Conservation (phyloP, 805 yeast genomes). For the Isabelozyma rhagii region DNA sequence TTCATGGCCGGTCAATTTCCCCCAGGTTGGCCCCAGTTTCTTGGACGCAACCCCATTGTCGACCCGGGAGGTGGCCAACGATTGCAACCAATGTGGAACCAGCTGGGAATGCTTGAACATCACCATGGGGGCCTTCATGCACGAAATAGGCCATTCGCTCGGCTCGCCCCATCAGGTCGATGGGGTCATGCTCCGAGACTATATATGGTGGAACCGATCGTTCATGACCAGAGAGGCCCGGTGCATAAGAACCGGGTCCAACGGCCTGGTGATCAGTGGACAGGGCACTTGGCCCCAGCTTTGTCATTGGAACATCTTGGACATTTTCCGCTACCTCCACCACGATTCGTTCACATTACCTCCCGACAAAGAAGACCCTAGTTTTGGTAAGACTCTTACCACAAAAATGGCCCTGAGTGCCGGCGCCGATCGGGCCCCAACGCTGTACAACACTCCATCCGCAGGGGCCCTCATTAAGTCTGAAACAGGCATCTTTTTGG, state of each 20-base stretch:
- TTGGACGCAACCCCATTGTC: constrained; percentile 67
- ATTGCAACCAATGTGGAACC: constrained; percentile 76
- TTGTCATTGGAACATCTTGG: constrained; percentile 87
- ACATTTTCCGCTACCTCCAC: constrained; percentile 68
- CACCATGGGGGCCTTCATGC: constrained; percentile 91
- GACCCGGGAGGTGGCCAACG: constrained; percentile 81
- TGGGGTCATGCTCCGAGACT: constrained; percentile 91
- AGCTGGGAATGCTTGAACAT: constrained; percentile 87
- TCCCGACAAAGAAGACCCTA: constrained; percentile 47
- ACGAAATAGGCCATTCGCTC: constrained; percentile 87
- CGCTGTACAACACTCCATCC: constrained; percentile 16
- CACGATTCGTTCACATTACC: constrained; percentile 82
- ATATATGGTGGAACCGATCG: constrained; percentile 73
- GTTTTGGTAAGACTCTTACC: constrained; percentile 34
- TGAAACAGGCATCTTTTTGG: constrained; percentile 64
- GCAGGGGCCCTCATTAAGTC: constrained; percentile 42
- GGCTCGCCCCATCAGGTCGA: constrained; percentile 90
- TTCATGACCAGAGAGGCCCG: constrained; percentile 69
- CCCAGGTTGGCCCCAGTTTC: constrained; percentile 64
- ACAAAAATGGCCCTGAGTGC: constrained; percentile 22
- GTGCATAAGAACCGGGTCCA: constrained; percentile 50
- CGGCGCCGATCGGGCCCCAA: constrained; percentile 16
- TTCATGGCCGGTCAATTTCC: constrained; percentile 87
- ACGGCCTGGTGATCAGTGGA: constrained; percentile 39
- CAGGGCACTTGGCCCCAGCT: constrained; percentile 51